phyloP scores from a whole-genome alignment of 2,329 filamentous ascomycete species.

The Ceratocystis smalleyi region DNA sequence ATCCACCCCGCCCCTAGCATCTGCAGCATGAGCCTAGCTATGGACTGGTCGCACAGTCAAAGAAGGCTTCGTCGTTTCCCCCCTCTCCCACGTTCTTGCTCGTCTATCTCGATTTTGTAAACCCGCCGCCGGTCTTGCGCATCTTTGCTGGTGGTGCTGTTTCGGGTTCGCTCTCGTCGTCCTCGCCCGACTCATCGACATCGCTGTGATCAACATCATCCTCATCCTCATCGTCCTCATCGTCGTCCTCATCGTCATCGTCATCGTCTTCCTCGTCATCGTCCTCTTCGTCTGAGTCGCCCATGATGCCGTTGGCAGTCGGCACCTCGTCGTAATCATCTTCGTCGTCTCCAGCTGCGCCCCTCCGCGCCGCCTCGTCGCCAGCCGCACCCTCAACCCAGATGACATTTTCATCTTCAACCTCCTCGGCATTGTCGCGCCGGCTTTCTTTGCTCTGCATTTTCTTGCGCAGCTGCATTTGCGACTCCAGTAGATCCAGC shows the following conservation, averaged over 20 bases:
- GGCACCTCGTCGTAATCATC: constrained; percentile 42
- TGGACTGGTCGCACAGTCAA: background rate
- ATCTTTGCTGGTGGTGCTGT: constrained; percentile 33
- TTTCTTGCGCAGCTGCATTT: constrained; percentile 63
- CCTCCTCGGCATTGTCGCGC: constrained; percentile 27
- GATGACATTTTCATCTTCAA: constrained; percentile 51
- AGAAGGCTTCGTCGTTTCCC: background rate
- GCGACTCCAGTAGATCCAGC: constrained; percentile 81
- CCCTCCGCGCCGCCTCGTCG: constrained; percentile 22
- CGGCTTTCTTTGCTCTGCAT: constrained; percentile 35
- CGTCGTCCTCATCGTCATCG: constrained; percentile 30
- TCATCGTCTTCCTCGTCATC: constrained; percentile 30
- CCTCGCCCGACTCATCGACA: constrained; percentile 40
- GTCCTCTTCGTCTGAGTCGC: constrained; percentile 43
- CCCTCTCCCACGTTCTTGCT: background rate
- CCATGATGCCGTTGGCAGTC: constrained; percentile 38
- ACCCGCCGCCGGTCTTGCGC: constrained; percentile 27
- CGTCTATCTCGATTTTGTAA: constrained; percentile 26
- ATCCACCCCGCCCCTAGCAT: background rate
- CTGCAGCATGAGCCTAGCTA: background rate
- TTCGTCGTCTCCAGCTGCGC: constrained; percentile 34
- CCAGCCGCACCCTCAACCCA: constrained; percentile 71
- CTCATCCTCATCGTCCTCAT: constrained; percentile 34
- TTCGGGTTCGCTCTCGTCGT: constrained; percentile 38
- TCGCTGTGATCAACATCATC: constrained; percentile 47